Conservation (phyloP, 257 asterid species). For the Nicotiana knightiana region DNA sequence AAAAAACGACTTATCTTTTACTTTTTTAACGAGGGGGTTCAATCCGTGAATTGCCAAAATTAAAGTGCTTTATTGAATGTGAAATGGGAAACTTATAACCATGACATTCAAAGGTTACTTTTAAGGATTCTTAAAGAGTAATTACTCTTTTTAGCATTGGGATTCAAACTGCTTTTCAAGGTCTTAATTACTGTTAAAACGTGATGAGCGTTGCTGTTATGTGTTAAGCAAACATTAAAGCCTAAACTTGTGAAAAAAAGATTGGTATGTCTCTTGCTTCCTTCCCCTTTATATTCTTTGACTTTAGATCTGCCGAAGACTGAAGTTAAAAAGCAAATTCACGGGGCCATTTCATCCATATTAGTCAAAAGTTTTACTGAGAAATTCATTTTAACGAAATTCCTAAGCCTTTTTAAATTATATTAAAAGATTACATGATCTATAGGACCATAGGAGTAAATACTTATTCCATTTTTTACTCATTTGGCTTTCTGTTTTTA, state of each 20-base stretch:
- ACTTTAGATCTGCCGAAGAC: not conserved
- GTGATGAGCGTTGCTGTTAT: not conserved
- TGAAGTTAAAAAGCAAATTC: not conserved
- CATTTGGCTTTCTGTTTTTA: too few species aligned
- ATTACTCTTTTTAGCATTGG: not conserved
- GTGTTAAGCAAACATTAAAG: not conserved
- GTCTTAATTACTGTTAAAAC: not conserved
- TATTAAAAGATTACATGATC: too few species aligned
- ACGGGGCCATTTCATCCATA: not conserved
- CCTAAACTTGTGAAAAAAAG: not conserved
- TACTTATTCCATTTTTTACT: not conserved
- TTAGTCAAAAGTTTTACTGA: not conserved
- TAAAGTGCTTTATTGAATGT: not conserved
- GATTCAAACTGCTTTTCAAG: not conserved
- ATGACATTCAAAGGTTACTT: not conserved
- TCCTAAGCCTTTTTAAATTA: too few species aligned
- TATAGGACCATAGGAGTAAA: too few species aligned
- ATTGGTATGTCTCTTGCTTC: not conserved
- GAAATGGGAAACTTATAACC: not conserved
- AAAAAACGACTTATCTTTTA: not conserved
- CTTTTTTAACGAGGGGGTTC: not conserved
- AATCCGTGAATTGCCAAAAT: not conserved
- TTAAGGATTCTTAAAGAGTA: constrained; percentile 5
- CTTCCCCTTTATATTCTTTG: too few species aligned
- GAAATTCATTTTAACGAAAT: not conserved